Percentiles rank a stretch among this genome's conserved stretches.
These are phyloP conservation scores for Globisporangium rhizosaccharum DNA, from an alignment of 352 stramenopile species.

Conservation along the genomic window DNA sequence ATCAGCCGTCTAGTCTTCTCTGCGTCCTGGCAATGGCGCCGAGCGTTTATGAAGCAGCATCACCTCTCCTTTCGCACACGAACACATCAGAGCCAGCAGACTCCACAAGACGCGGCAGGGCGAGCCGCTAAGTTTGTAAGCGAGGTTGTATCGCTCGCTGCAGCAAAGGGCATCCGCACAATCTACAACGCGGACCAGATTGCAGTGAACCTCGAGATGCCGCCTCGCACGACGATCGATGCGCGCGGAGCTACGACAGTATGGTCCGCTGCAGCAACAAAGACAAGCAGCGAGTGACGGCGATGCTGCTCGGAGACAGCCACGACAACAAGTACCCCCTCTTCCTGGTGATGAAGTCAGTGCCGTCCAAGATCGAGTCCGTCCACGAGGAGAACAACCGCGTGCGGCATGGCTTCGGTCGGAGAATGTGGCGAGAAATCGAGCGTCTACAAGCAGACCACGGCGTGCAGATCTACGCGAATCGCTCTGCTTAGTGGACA, in stretches of 20 bases:
- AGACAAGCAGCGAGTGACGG: slow-evolving; percentile 24
- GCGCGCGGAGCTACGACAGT: slow-evolving; percentile 14
- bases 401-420: slow-evolving; percentile 13
- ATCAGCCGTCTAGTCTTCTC: neutral
- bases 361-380: slow-evolving; percentile 2
- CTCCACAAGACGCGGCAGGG: neutral
- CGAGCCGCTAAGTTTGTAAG: slow-evolving; percentile 5
- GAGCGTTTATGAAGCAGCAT: slow-evolving; percentile 6
- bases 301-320: slow-evolving; percentile 20
- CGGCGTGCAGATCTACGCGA: slow-evolving; percentile 19
- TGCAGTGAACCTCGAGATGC: slow-evolving; percentile 23
- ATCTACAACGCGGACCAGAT: slow-evolving; percentile 25
- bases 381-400: slow-evolving; percentile 13
- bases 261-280: slow-evolving; percentile 20
- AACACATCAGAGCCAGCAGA: slow-evolving; percentile 15
- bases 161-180: slow-evolving; percentile 6
- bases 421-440: slow-evolving; percentile 8
- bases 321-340: slow-evolving; percentile 20
- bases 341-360: slow-evolving; percentile 24
- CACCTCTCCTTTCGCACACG: slow-evolving; percentile 15
- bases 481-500: slow-evolving; percentile 22
- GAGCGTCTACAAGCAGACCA: slow-evolving; percentile 8
- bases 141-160: neutral
- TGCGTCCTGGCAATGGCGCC: slow-evolving; percentile 3
- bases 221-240: slow-evolving; percentile 17